Evolutionary conservation across 192 early-diverging fungal genomes (phyloP), one percentile per base, ranked within the genome.

Genomic region (Rhizophagus prolifer): DNA sequence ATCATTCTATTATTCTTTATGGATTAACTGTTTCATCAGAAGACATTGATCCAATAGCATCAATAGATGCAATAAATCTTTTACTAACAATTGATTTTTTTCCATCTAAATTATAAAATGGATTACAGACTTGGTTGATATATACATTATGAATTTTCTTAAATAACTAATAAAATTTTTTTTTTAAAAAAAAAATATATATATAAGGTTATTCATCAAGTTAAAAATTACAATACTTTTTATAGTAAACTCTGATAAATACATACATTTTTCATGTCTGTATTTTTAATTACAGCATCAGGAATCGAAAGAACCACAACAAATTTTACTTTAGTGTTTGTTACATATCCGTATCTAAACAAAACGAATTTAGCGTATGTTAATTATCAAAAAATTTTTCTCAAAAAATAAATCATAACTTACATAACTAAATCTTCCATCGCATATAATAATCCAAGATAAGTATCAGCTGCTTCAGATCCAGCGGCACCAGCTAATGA

Each of bases 351-450:
- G 75, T 91, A 91, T 2, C 90, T 92, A 79, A n/a, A 31, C 7
- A 25, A 47, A 25, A 59, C 3, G 8, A 46, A 60, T 60, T 30
- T 8, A n/a, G 14, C 1, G 28, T 71, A 16, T 31, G 3, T 14
- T 26, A 64, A 78, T 36, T n/a, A 77, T 10, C 19, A 70, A 54
- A 58, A 13, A 66, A 69, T 1, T 38, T 31, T 28, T 19, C 19
- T 34, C 16, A 66, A 65, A 7, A 19, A 9, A 41, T 38, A 66
- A 69, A 59, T 61, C 4, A 19, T 10, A 26, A 72, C 85, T 77
- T 91, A 96, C 78, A 98, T 93, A 12, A 92, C 92, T 31, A 97
- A 78, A 71, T 97, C 96, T 78, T 96, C 97, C 79, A 96, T 91
- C 4, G 93, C 89, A 71, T 93, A 94, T 63, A 98, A 80, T 28